phyloP scores from a whole-genome alignment of 2,329 filamentous ascomycete species.

The Pseudogymnoascus sp. region DNA sequence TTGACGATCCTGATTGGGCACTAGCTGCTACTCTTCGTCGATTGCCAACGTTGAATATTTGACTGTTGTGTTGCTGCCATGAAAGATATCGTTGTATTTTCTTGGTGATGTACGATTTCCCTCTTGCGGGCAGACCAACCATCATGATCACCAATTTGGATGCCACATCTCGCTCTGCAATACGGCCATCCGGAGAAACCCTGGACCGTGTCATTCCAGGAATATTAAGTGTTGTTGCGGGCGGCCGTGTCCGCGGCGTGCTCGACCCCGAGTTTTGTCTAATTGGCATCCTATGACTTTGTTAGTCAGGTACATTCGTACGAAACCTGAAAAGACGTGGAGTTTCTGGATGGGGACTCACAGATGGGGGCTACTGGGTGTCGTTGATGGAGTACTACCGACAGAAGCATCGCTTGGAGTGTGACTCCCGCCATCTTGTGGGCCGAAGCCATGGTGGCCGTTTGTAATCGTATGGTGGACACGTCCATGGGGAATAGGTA shows the following conservation, averaged over 20 bases:
- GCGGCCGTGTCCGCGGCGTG: constrained; percentile 69
- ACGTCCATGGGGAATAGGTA: constrained; percentile 1
- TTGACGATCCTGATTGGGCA: constrained; percentile 25
- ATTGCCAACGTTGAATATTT: constrained; percentile 96
- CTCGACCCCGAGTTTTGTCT: constrained; percentile 67
- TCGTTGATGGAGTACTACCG: background rate
- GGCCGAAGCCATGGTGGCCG: constrained; percentile 1
- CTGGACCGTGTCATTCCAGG: constrained; percentile 92
- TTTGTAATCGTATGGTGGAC: background rate
- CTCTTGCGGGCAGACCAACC: constrained; percentile 89
- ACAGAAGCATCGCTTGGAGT: background rate
- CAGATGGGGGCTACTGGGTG: constrained; percentile 3
- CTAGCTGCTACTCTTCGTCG: constrained; percentile 73
- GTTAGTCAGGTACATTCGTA: background rate
- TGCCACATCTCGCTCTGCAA: constrained; percentile 86
- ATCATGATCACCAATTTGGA: constrained; percentile 97
- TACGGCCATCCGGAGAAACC: constrained; percentile 90
- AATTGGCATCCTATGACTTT: constrained; percentile 47
- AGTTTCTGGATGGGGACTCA: background rate
- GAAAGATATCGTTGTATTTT: constrained; percentile 92
- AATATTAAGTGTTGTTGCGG: constrained; percentile 93
- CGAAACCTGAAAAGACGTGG: background rate
- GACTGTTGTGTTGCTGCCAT: constrained; percentile 93
- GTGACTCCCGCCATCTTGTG: background rate
- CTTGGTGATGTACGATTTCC: constrained; percentile 98